These are phyloP conservation scores for Tetracentron sinense DNA, from an alignment of 164 flowering plant species.

Conservation along the genomic window DNA sequence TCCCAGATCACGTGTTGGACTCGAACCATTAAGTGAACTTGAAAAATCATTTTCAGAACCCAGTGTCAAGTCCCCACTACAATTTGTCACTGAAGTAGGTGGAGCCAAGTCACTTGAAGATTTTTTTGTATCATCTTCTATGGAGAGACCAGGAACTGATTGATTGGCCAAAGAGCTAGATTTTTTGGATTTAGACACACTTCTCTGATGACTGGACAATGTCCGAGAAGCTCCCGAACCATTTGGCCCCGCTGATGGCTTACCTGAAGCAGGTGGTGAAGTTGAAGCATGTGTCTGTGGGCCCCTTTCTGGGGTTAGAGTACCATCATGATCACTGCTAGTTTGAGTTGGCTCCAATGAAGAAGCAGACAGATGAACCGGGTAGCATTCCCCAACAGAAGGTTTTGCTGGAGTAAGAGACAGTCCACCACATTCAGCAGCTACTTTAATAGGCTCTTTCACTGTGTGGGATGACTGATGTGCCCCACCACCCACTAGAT, in stretches of 20 bases:
- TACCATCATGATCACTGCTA: slow-evolving; percentile 17
- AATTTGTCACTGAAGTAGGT: slow-evolving; percentile 7
- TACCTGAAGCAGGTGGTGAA: slow-evolving; percentile 12
- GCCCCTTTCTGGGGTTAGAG: slow-evolving; percentile 16
- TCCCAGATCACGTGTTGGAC: slow-evolving; percentile 8
- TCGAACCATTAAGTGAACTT: slow-evolving; percentile 7
- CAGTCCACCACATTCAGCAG: slow-evolving; percentile 41
- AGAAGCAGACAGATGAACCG: slow-evolving; percentile 30
- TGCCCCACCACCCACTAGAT: slow-evolving; percentile 29
- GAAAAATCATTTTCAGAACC: slow-evolving; percentile 10
- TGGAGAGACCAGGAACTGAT: background rate
- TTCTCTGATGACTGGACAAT: slow-evolving; percentile 7
- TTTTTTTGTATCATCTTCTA: background rate
- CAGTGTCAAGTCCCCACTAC: slow-evolving; percentile 3
- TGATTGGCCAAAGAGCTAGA: background rate
- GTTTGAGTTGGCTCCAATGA: slow-evolving; percentile 29
- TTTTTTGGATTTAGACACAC: slow-evolving; percentile 1
- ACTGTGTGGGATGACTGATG: slow-evolving; percentile 10
- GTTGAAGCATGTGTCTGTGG: slow-evolving; percentile 7
- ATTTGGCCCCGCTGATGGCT: background rate
- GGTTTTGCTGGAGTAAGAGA: slow-evolving; percentile 35
- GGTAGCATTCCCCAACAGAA: slow-evolving; percentile 35
- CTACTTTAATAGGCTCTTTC: slow-evolving; percentile 21
- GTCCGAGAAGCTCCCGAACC: slow-evolving; percentile 11
- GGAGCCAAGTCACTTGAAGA: slow-evolving; percentile 2